Conservation (phyloP, 306 rosid genomes). For the Myrica gale region DNA sequence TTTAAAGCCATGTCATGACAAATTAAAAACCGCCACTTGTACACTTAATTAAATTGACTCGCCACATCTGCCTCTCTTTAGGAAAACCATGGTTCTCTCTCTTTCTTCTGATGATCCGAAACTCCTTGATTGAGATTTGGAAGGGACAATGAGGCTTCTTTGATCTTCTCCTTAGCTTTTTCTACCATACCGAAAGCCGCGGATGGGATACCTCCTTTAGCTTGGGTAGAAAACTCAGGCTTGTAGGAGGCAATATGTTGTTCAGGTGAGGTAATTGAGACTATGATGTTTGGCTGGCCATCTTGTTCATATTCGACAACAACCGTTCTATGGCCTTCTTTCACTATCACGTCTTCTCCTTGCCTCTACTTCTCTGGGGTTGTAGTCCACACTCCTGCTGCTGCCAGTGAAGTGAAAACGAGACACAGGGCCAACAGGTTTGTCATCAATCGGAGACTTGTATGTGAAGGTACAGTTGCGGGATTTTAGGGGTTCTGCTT, state of each 20-base stretch:
- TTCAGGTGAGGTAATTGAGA: conserved; percentile 60
- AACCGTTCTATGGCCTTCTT: conserved; percentile 61
- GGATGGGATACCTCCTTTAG: background rate
- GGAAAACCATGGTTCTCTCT: conserved; percentile 19
- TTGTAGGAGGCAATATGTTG: background rate
- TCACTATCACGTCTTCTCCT: conserved; percentile 44
- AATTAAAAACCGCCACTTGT: too few relatives aligned
- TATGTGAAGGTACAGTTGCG: background rate
- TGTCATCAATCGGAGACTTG: background rate
- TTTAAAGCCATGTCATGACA: too few relatives aligned
- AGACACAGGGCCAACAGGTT: too few relatives aligned
- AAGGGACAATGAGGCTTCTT: conserved; percentile 40
- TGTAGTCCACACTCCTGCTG: too few relatives aligned
- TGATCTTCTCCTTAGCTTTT: conserved; percentile 30
- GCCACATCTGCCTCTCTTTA: conserved; percentile 58
- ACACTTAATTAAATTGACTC: background rate
- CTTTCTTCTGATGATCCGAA: conserved; percentile 5
- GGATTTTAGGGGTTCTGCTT: background rate
- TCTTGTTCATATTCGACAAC: conserved; percentile 67
- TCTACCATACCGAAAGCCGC: background rate
- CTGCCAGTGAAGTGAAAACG: too few relatives aligned
- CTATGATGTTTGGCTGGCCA: conserved; percentile 54
- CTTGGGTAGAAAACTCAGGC: background rate
- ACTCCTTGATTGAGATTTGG: conserved; percentile 40
- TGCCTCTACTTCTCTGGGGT: conserved; percentile 13